phyloP scores from a whole-genome alignment of 352 stramenopile species.

The Pythium pectinolyticum region DNA sequence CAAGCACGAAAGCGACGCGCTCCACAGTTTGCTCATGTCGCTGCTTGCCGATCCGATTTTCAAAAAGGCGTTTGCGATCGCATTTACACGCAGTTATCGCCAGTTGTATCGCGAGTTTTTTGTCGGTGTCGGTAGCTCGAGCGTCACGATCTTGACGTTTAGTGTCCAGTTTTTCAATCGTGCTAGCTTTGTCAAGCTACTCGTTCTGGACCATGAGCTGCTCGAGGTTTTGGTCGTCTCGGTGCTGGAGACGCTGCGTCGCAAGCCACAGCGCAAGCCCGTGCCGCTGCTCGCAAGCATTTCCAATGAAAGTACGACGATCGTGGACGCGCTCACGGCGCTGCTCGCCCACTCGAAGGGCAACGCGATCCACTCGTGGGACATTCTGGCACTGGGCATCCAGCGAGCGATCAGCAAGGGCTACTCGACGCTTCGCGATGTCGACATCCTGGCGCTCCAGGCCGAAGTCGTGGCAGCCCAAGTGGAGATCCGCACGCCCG shows the following conservation, averaged over 20 bases:
- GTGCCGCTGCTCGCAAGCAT: constrained; percentile 1
- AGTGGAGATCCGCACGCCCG: constrained; percentile 35
- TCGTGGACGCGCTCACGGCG: background rate
- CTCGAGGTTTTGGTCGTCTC: constrained; percentile 72
- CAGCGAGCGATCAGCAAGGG: constrained; percentile 32
- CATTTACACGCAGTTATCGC: constrained; percentile 94
- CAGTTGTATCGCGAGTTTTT: constrained; percentile 80
- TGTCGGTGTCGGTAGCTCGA: constrained; percentile 67
- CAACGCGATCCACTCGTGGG: constrained; percentile 44
- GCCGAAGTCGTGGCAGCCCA: constrained; percentile 38
- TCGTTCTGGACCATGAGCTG: constrained; percentile 73
- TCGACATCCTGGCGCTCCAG: constrained; percentile 49
- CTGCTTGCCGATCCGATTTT: constrained; percentile 96
- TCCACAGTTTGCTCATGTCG: constrained; percentile 95
- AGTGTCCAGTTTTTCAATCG: constrained; percentile 99
- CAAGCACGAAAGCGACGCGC: constrained; percentile 68
- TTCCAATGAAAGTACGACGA: background rate
- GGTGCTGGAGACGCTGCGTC: constrained; percentile 67
- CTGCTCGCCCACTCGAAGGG: background rate
- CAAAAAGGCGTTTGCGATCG: constrained; percentile 94
- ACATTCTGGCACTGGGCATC: constrained; percentile 68
- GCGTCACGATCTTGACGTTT: constrained; percentile 91
- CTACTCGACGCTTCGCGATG: constrained; percentile 40
- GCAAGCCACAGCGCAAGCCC: constrained; percentile 31
- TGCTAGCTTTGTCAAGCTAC: constrained; percentile 92